Percentiles rank a stretch among this genome's conserved stretches.
phyloP scores from a whole-genome alignment of 179 eudicot species.

The Silene noctiflora region DNA sequence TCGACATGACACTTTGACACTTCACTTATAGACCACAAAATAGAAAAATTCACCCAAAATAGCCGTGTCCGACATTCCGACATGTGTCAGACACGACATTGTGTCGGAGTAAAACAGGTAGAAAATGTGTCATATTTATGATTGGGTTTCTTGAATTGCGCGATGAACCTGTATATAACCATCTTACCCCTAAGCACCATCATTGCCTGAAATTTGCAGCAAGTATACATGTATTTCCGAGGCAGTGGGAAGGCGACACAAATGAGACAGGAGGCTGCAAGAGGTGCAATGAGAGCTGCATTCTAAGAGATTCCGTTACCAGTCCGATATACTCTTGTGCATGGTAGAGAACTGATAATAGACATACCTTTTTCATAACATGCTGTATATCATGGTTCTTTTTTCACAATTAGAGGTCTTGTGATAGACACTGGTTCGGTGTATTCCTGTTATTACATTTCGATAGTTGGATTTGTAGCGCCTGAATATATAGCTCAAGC shows the following conservation, averaged over 20 bases:
- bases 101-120: no score
- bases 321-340: slow-evolving; percentile 22
- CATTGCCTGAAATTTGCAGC: slow-evolving; percentile 38
- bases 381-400: slow-evolving; percentile 25
- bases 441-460: slow-evolving; percentile 12
- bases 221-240: slow-evolving; percentile 69
- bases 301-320: slow-evolving; percentile 28
- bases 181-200: neutral
- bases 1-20: no score
- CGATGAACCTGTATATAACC: no score
- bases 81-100: no score
- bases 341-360: slow-evolving; percentile 24
- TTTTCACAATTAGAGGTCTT: slow-evolving; percentile 20
- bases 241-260: slow-evolving; percentile 72
- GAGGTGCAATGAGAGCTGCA: slow-evolving; percentile 73
- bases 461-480: slow-evolving; percentile 5
- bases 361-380: slow-evolving; percentile 9
- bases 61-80: no score
- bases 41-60: no score
- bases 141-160: no score
- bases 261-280: slow-evolving; percentile 61
- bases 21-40: no score
- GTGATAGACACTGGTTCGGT: slow-evolving; percentile 19
- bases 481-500: neutral
- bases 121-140: no score